A percentile compares a stretch with the other conserved stretches of the same genome.
Evolutionary conservation across 2,329 filamentous ascomycete species (phyloP).

Genomic region (Didymella pomorum): DNA sequence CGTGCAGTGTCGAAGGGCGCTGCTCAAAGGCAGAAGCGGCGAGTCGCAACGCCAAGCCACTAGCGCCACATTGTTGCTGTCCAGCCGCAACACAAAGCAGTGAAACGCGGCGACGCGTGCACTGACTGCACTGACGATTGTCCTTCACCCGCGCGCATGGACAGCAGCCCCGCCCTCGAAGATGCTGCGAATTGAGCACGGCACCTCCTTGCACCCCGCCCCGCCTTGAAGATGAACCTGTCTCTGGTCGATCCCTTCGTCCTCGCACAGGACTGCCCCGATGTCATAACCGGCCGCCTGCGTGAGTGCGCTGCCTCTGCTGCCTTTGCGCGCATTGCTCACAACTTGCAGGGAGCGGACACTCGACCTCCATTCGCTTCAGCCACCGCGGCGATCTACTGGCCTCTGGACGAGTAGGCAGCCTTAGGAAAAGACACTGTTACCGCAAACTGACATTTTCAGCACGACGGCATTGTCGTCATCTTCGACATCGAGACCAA

Average conservation of each 20-base stretch:
- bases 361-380: slow-evolving; percentile 78
- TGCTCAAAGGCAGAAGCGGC: slow-evolving; percentile 21
- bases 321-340: slow-evolving; percentile 19
- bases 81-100: slow-evolving; percentile 9
- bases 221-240: slow-evolving; percentile 68
- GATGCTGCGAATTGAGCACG: slow-evolving; percentile 32
- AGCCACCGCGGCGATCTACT: slow-evolving; percentile 94
- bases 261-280: slow-evolving; percentile 83
- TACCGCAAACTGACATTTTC: neutral
- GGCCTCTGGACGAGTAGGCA: slow-evolving; percentile 81
- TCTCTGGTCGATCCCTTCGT: slow-evolving; percentile 76
- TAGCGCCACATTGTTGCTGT: slow-evolving; percentile 10
- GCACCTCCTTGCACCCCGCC: slow-evolving; percentile 21
- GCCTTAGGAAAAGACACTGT: neutral
- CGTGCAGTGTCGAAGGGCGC: slow-evolving; percentile 26
- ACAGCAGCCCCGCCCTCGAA: slow-evolving; percentile 26
- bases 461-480: slow-evolving; percentile 87
- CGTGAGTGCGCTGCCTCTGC: slow-evolving; percentile 60
- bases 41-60: slow-evolving; percentile 12
- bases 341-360: slow-evolving; percentile 62
- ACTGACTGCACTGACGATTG: slow-evolving; percentile 1
- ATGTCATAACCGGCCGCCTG: slow-evolving; percentile 86
- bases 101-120: slow-evolving; percentile 10
- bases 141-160: slow-evolving; percentile 13
- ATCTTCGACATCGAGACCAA: slow-evolving; percentile 98